These are phyloP conservation scores for Talaromyces borbonicus DNA, from an alignment of 495 filamentous ascomycete species.

Conservation along the genomic window DNA sequence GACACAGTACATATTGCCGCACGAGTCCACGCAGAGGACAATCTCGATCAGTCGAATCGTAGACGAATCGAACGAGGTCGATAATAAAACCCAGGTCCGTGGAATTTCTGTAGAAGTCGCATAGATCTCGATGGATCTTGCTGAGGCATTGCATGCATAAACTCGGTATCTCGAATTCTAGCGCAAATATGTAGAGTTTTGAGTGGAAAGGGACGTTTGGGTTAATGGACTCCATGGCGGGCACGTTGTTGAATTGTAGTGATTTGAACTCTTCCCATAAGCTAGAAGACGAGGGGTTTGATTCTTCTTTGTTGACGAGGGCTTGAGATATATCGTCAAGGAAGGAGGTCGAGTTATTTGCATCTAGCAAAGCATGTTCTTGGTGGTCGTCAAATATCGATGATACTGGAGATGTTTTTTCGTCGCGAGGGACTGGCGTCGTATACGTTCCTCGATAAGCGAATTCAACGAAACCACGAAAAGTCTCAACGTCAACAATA, in stretches of 20 bases:
- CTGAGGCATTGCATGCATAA: not conserved
- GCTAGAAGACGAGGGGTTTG: not conserved
- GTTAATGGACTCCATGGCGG: not conserved
- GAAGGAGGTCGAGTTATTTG: too few relatives aligned
- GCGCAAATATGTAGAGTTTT: not conserved
- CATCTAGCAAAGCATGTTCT: too few relatives aligned
- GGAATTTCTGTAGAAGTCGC: not conserved
- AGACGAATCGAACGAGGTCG: not conserved
- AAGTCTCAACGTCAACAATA: not conserved
- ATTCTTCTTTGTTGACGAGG: not conserved
- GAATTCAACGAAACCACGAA: not conserved
- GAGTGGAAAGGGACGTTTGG: conserved; percentile 2
- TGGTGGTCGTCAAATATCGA: too few relatives aligned
- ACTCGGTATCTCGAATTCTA: not conserved
- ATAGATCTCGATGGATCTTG: conserved; percentile 1
- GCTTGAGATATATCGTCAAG: too few relatives aligned
- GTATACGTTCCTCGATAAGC: not conserved
- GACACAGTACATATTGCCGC: not conserved
- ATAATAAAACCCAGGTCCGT: not conserved
- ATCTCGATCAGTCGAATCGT: not conserved
- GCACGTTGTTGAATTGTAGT: not conserved
- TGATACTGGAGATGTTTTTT: too few relatives aligned
- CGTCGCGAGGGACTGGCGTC: not conserved
- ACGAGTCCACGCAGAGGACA: not conserved
- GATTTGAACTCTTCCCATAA: not conserved